Evolutionary conservation across 805 yeast genomes (phyloP), one percentile per base, ranked within the genome.

Genomic region (Teunomyces gatunensis): DNA sequence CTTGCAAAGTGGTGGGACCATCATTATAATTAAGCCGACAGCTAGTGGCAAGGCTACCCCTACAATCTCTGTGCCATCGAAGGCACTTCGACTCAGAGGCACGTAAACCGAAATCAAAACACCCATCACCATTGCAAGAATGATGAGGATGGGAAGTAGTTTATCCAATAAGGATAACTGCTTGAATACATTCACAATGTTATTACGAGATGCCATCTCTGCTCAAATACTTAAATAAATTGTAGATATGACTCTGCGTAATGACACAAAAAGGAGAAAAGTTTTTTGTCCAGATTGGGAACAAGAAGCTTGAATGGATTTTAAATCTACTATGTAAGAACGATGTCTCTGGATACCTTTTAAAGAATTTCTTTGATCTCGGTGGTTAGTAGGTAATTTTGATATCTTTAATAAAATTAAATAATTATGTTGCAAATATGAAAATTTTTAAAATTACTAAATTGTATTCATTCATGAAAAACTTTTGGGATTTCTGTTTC

Each of bases 1-100:
- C 51, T 78, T 77, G 57, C 81, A 76, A 44, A 80, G 61, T 4
- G 81, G 80, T 3, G 85, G 84, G 9, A 77, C 64, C 80, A 80
- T 78, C 83, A 80, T 80, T 15, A 76, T 68, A 7, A 80, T 65
- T 49, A 80, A 57, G 1, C 84, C 84, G 11, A 78, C 61, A 1
- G 80, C 73, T n/a, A 75, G 50, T 2, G 80, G 80, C 30, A 72
- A 59, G 12, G 76, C 67, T 2, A 75, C 79, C 10, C 67, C 68
- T 10, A 68, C 65, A 15, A 74, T 51, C 39, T 61, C 47, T 3
- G 65, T 64, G 13, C 68, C 63, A 33, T 69, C 55, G 49, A 75
- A 73, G 4, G 68, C 69, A 9, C 56, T 47, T 51, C 74, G 57
- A 13, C 71, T 55, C 6, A 54, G 45, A 3, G 77, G 76, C 6